Evolutionary conservation across 148 eudicot species (phyloP).

Genomic region (Vaccinium macrocarpon): DNA sequence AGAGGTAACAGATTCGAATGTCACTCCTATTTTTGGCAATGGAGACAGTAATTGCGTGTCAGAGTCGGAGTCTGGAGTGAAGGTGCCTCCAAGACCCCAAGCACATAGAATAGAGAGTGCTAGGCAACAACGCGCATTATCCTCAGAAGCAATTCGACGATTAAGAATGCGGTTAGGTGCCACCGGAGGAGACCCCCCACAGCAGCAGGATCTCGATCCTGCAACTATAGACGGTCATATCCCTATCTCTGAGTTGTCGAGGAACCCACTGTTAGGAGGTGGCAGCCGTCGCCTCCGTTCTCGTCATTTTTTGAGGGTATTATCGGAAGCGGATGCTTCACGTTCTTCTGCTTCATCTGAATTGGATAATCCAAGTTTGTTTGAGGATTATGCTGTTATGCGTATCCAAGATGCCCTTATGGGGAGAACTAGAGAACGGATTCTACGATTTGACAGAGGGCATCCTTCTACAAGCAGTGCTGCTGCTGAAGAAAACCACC

Average conservation of each 20-base stretch:
- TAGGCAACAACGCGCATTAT: constrained; percentile 36
- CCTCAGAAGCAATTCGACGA: constrained; percentile 48
- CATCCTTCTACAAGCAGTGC: constrained; percentile 16
- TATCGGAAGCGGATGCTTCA: constrained; percentile 46
- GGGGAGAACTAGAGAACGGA: constrained; percentile 9
- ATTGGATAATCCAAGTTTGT: constrained; percentile 36
- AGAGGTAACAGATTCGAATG: constrained; percentile 39
- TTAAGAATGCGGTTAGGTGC: constrained; percentile 39
- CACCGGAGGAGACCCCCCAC: constrained; percentile 20
- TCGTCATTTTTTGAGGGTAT: constrained; percentile 34
- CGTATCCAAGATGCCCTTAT: constrained; percentile 19
- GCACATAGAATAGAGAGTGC: constrained; percentile 51
- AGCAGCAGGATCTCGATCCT: neutral
- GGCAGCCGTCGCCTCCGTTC: constrained; percentile 23
- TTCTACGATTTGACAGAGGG: neutral
- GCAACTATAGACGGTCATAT: constrained; percentile 9
- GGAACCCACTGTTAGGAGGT: neutral
- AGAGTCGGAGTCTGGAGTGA: constrained; percentile 25
- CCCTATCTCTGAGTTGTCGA: neutral
- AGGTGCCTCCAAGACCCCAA: constrained; percentile 54
- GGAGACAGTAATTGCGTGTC: constrained; percentile 18
- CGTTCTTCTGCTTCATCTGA: constrained; percentile 45
- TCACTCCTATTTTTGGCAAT: constrained; percentile 57
- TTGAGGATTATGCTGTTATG: constrained; percentile 35
- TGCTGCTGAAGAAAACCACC: constrained; percentile 4